These are phyloP conservation scores for Straminergon stramineum DNA, from an alignment of 225 moss, liverwort and hornwort species.

Conservation along the genomic window DNA sequence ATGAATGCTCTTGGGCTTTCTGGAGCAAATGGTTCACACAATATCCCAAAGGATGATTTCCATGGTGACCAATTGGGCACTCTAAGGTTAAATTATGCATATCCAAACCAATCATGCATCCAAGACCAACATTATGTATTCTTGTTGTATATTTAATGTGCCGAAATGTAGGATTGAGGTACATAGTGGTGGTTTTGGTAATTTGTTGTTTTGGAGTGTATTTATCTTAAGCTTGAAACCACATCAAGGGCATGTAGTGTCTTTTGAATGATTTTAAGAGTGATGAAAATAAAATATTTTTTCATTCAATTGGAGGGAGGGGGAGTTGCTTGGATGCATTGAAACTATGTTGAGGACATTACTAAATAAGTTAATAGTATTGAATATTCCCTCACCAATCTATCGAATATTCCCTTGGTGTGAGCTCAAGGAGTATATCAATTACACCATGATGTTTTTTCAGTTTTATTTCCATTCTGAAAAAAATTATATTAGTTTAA, in stretches of 20 bases:
- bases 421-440: too few relatives aligned
- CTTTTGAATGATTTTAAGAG: background rate
- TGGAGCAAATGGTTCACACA: too few relatives aligned
- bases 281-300: fast-evolving
- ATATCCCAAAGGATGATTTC: too few relatives aligned
- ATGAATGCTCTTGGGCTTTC: too few relatives aligned
- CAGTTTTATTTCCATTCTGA: too few relatives aligned
- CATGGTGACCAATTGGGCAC: fast-evolving
- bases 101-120: fast-evolving
- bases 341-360: background rate
- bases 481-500: too few relatives aligned
- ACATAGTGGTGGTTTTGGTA: background rate
- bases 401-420: too few relatives aligned
- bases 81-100: background rate
- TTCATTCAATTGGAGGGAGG: background rate
- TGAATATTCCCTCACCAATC: background rate
- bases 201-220: too few relatives aligned
- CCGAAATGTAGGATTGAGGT: background rate
- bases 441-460: too few relatives aligned
- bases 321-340: background rate
- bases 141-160: background rate
- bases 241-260: background rate
- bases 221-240: background rate
- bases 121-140: background rate
- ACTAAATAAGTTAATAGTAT: background rate